phyloP scores from a whole-genome alignment of 176 grass and related monocot species.

The Juncus effusus region DNA sequence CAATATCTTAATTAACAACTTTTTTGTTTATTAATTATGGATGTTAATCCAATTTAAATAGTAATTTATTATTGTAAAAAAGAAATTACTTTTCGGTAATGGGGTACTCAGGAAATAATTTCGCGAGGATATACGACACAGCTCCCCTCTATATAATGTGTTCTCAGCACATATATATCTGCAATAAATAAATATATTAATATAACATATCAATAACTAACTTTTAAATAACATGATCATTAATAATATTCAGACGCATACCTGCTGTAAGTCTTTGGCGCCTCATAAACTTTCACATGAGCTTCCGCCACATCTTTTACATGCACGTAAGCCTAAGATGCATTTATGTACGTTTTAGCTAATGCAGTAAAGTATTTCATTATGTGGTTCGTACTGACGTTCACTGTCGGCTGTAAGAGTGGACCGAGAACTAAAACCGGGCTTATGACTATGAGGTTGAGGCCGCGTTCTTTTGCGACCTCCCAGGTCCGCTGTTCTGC shows the following conservation, averaged over 20 bases:
- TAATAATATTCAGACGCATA: too few species aligned
- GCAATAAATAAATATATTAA: too few species aligned
- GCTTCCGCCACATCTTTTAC: constrained; percentile 69
- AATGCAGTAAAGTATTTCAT: constrained; percentile 64
- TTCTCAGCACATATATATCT: constrained; percentile 76
- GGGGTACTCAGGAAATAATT: constrained; percentile 77
- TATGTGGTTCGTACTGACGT: constrained; percentile 50
- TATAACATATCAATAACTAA: too few species aligned
- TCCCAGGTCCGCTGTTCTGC: constrained; percentile 57
- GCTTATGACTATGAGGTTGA: constrained; percentile 57
- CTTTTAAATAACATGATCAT: too few species aligned
- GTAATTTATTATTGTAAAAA: background rate
- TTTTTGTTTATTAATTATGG: background rate
- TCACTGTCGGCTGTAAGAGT: constrained; percentile 60
- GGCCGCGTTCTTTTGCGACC: constrained; percentile 19
- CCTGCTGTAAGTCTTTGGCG: constrained; percentile 30
- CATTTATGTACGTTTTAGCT: constrained; percentile 59
- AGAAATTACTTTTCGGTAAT: constrained; percentile 51
- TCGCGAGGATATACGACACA: constrained; percentile 60
- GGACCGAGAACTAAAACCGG: constrained; percentile 58
- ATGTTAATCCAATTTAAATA: background rate
- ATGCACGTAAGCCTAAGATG: constrained; percentile 68
- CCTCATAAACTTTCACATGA: constrained; percentile 63
- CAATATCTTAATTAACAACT: background rate
- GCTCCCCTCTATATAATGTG: constrained; percentile 60